phyloP scores from a whole-genome alignment of 1,139 yeast species.

The Suhomyces choctaworum region DNA sequence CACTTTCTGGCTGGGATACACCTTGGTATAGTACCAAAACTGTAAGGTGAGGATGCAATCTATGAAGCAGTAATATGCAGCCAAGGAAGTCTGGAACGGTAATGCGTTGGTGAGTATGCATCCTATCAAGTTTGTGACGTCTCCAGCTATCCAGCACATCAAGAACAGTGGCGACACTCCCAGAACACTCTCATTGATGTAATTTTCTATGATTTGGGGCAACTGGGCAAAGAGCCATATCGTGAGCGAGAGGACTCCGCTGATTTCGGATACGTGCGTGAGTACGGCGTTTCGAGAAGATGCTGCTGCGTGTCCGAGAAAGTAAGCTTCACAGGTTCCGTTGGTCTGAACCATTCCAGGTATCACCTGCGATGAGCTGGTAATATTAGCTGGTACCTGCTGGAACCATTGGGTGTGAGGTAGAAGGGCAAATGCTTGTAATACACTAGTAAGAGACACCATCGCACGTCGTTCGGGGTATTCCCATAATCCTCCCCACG shows the following conservation, averaged over 20 bases:
- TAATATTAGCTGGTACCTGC: too few species aligned
- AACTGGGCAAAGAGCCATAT: slow-evolving; percentile 32
- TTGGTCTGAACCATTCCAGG: too few species aligned
- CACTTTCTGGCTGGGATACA: slow-evolving; percentile 20
- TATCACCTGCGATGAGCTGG: too few species aligned
- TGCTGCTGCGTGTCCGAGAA: background rate
- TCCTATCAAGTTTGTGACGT: slow-evolving; percentile 25
- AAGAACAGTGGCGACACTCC: slow-evolving; percentile 25
- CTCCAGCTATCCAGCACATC: slow-evolving; percentile 28
- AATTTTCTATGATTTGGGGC: slow-evolving; percentile 30
- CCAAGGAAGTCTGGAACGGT: slow-evolving; percentile 28
- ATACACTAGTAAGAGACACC: too few species aligned
- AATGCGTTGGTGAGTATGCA: slow-evolving; percentile 26
- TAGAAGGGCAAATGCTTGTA: too few species aligned
- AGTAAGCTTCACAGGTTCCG: background rate
- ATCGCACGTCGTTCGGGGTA: too few species aligned
- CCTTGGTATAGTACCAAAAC: slow-evolving; percentile 28
- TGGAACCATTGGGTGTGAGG: too few species aligned
- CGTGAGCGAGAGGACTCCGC: slow-evolving; percentile 31
- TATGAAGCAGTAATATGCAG: slow-evolving; percentile 28
- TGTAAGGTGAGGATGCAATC: slow-evolving; percentile 25
- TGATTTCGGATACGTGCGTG: slow-evolving; percentile 17
- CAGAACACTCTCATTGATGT: slow-evolving; percentile 24
- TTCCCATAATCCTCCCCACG: too few species aligned
- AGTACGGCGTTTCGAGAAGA: slow-evolving; percentile 1